Evolutionary conservation across 768 basidiomycete genomes (phyloP).

Genomic region (Agaricus blazei): DNA sequence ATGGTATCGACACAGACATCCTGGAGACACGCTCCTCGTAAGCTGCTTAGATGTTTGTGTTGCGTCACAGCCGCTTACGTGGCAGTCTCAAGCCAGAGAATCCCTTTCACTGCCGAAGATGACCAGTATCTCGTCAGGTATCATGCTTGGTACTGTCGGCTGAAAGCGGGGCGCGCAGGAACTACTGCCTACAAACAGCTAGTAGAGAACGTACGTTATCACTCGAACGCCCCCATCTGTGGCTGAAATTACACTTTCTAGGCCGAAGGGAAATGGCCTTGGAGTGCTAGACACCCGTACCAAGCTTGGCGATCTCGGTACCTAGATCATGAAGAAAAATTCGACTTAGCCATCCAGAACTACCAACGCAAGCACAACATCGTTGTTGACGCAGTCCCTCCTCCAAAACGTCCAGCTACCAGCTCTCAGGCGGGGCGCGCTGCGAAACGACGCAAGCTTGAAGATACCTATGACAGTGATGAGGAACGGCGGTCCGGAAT

Average conservation of each 20-base stretch:
- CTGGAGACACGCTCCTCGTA: background rate
- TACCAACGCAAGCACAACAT: constrained; percentile 23
- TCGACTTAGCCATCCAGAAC: constrained; percentile 36
- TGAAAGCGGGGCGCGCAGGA: background rate
- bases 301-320: constrained; percentile 67
- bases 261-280: constrained; percentile 41
- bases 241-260: constrained; percentile 16
- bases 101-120: background rate
- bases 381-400: background rate
- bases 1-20: background rate
- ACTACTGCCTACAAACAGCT: background rate
- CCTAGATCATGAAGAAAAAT: constrained; percentile 33
- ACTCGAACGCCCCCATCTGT: background rate
- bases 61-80: background rate
- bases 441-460: constrained; percentile 3
- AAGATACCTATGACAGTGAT: background rate
- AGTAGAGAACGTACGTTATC: constrained; percentile 38
- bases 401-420: background rate
- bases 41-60: background rate
- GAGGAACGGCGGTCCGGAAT: background rate
- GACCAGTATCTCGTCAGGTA: background rate
- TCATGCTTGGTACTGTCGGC: background rate
- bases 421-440: background rate
- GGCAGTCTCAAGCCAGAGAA: background rate
- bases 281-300: constrained; percentile 48